phyloP scores from a whole-genome alignment of 345 rosid species.

The Odontarrhena argentea region DNA sequence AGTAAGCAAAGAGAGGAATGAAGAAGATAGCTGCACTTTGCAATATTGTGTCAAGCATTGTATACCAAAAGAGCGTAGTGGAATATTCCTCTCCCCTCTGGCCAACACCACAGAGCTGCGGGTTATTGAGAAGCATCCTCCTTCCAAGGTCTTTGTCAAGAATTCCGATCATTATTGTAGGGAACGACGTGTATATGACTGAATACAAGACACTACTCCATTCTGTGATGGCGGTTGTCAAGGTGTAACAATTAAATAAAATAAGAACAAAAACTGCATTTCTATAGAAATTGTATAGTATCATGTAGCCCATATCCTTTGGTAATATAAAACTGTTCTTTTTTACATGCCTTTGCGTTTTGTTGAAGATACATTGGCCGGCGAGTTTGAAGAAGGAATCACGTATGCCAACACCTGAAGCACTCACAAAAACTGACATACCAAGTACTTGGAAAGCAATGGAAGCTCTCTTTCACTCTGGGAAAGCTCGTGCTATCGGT shows the following conservation, averaged over 20 bases:
- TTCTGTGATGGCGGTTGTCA: slow-evolving; percentile 91
- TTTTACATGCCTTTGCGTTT: slow-evolving; percentile 7
- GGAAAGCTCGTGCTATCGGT: slow-evolving; percentile 65
- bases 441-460: slow-evolving; percentile 66
- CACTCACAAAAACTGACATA: slow-evolving; percentile 51
- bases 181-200: slow-evolving; percentile 77
- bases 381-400: slow-evolving; percentile 59
- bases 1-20: slow-evolving; percentile 75
- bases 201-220: slow-evolving; percentile 98
- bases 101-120: slow-evolving; percentile 91
- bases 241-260: slow-evolving; percentile 72
- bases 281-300: slow-evolving; percentile 95
- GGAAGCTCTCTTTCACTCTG: slow-evolving; percentile 66
- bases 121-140: slow-evolving; percentile 63
- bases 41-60: slow-evolving; percentile 82
- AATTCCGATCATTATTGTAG: slow-evolving; percentile 82
- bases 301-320: slow-evolving; percentile 94
- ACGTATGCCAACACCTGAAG: slow-evolving; percentile 43
- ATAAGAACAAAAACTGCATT: slow-evolving; percentile 88
- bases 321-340: slow-evolving; percentile 49
- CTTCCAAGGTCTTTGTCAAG: slow-evolving; percentile 88
- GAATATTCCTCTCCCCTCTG: slow-evolving; percentile 80
- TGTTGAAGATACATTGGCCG: slow-evolving; percentile 68
- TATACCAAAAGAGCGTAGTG: slow-evolving; percentile 77
- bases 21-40: slow-evolving; percentile 79